A percentile compares a stretch with the other conserved stretches of the same genome.
These are phyloP conservation scores for Cryptosporidium xiaoi DNA, from an alignment of 169 alveolate genomes.

Conservation along the genomic window DNA sequence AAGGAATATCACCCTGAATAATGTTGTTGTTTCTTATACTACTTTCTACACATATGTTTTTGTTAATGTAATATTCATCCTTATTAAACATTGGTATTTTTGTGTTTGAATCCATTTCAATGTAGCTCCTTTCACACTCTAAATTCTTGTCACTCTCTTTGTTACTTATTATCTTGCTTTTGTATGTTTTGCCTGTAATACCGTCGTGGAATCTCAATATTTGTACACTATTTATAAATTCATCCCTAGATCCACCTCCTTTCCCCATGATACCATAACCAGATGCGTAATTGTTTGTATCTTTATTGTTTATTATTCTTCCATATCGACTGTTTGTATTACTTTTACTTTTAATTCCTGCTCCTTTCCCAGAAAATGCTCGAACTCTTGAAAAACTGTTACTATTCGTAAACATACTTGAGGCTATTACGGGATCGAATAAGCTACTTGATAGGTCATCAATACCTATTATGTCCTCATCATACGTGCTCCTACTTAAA, in stretches of 20 bases:
- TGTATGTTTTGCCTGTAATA: slow-evolving; percentile 45
- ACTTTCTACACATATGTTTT: slow-evolving; percentile 13
- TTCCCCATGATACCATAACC: background rate
- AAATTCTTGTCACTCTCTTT: background rate
- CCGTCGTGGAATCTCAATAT: slow-evolving; percentile 67
- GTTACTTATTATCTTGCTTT: background rate
- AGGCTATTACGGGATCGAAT: slow-evolving; percentile 30
- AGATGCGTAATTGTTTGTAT: too few species aligned
- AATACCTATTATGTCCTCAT: slow-evolving; percentile 24
- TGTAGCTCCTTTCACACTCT: background rate
- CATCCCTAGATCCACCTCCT: background rate
- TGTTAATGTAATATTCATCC: slow-evolving; percentile 12
- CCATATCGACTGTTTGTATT: background rate
- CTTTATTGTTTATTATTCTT: too few species aligned
- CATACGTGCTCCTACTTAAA: background rate
- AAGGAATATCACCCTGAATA: slow-evolving; percentile 58
- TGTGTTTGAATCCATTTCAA: slow-evolving; percentile 22
- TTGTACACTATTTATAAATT: background rate
- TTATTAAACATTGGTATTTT: background rate
- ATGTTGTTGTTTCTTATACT: background rate
- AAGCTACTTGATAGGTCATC: slow-evolving; percentile 30
- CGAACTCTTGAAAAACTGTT: slow-evolving; percentile 27
- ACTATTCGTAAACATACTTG: background rate
- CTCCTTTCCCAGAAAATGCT: slow-evolving; percentile 30
- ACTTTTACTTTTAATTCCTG: background rate